Evolutionary conservation across 2,329 filamentous ascomycete species (phyloP).

Genomic region (Aspergillus cejpii): DNA sequence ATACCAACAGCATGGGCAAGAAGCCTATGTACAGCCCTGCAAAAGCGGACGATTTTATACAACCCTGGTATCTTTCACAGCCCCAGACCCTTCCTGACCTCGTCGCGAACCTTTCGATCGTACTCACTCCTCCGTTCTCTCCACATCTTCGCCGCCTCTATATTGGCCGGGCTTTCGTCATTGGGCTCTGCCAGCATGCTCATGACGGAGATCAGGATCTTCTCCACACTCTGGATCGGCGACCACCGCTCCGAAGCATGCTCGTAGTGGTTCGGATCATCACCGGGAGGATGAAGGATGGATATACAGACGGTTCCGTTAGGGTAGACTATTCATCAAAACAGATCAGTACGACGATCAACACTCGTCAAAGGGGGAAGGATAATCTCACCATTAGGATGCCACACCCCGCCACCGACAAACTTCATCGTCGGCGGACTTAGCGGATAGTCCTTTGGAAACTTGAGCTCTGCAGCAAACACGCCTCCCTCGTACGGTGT

Average conservation of each 20-base stretch:
- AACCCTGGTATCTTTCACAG: slow-evolving; percentile 44
- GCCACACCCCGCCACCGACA: slow-evolving; percentile 77
- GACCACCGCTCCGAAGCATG: slow-evolving; percentile 93
- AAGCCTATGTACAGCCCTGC: background rate
- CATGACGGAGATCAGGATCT: slow-evolving; percentile 95
- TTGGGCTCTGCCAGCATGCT: slow-evolving; percentile 97
- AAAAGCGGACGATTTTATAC: background rate
- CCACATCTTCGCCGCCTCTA: slow-evolving; percentile 96
- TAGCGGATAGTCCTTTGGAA: slow-evolving; percentile 94
- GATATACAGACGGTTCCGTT: slow-evolving; percentile 93
- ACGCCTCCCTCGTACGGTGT: slow-evolving; percentile 95
- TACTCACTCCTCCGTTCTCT: slow-evolving; percentile 76
- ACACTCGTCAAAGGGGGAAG: background rate
- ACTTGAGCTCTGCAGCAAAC: slow-evolving; percentile 89
- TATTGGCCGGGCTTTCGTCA: slow-evolving; percentile 92
- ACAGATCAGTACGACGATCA: background rate
- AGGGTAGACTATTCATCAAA: slow-evolving; percentile 63
- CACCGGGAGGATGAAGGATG: slow-evolving; percentile 92
- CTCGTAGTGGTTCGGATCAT: slow-evolving; percentile 98
- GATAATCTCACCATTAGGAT: slow-evolving; percentile 71
- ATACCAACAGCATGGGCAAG: slow-evolving; percentile 1
- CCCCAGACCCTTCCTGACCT: slow-evolving; percentile 72
- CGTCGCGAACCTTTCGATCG: slow-evolving; percentile 74
- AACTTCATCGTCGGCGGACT: slow-evolving; percentile 96
- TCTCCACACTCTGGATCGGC: slow-evolving; percentile 94